These are phyloP conservation scores for Darksidea phi DNA, from an alignment of 495 filamentous ascomycete genomes.

Conservation along the genomic window DNA sequence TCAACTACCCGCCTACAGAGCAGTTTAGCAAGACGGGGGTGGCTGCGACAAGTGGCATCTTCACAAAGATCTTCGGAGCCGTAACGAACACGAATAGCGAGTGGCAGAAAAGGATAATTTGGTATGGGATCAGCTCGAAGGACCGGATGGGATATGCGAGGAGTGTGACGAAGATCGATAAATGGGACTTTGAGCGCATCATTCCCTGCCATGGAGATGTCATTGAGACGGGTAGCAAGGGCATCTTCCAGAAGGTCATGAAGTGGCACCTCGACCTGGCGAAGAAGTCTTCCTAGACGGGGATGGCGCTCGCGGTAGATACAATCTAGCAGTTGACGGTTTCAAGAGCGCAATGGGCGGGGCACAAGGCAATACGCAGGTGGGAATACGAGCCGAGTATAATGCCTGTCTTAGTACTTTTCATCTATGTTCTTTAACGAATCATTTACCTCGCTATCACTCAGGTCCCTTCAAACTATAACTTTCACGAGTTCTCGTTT, in stretches of 20 bases:
- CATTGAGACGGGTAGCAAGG: slow-evolving; percentile 73
- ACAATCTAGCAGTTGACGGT: no score
- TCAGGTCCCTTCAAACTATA: no score
- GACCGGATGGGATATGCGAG: slow-evolving; percentile 68
- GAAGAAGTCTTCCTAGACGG: slow-evolving; percentile 40
- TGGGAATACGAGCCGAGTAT: no score
- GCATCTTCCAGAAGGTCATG: slow-evolving; percentile 76
- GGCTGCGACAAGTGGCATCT: slow-evolving; percentile 53
- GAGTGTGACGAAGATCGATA: slow-evolving; percentile 64
- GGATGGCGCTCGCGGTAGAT: no score
- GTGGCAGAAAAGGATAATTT: slow-evolving; percentile 76
- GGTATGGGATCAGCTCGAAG: slow-evolving; percentile 66
- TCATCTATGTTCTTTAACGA: no score
- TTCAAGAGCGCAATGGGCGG: no score
- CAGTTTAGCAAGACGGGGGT: slow-evolving; percentile 71
- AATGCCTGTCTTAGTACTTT: no score
- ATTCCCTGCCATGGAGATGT: slow-evolving; percentile 95
- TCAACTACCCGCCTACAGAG: slow-evolving; percentile 85
- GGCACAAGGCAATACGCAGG: no score
- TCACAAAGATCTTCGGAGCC: slow-evolving; percentile 61
- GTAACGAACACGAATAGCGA: slow-evolving; percentile 63
- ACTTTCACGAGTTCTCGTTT: slow-evolving; percentile 12
- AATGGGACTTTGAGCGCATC: slow-evolving; percentile 84
- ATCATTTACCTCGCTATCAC: no score
- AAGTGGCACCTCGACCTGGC: slow-evolving; percentile 71